Percentiles rank a stretch among this genome's conserved stretches.
These are phyloP conservation scores for Fusarium torulosum DNA, from an alignment of 2,329 filamentous ascomycete genomes.

Conservation along the genomic window DNA sequence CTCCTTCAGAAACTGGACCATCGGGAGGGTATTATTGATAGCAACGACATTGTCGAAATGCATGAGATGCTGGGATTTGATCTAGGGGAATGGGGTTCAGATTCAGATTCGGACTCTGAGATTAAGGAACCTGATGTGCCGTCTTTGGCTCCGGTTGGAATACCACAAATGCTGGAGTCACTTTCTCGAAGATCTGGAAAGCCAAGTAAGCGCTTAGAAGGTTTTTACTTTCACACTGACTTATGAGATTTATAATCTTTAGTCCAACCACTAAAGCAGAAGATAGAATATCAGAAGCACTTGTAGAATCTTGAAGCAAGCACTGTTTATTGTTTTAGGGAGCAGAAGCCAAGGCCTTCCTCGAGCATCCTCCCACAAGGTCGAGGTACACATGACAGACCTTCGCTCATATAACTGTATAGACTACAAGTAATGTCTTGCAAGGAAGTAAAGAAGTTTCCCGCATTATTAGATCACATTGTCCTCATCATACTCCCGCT, in stretches of 20 bases:
- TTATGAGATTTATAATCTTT: no score
- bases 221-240: neutral
- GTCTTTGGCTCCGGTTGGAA: neutral
- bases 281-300: no score
- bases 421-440: neutral
- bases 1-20: neutral
- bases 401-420: no score
- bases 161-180: slow-evolving; percentile 10
- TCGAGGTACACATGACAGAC: no score
- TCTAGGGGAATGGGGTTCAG: neutral
- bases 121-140: neutral
- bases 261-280: no score
- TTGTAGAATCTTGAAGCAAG: no score
- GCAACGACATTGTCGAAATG: slow-evolving; percentile 24
- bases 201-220: neutral
- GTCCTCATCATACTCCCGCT: slow-evolving; percentile 15
- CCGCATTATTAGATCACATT: slow-evolving; percentile 11
- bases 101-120: neutral
- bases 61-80: neutral
- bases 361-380: no score
- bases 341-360: no score
- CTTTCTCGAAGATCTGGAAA: neutral
- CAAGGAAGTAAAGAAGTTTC: no score
- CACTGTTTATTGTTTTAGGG: no score
- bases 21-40: slow-evolving; percentile 16